Evolutionary conservation across 164 flowering plant genomes (phyloP).

Genomic region (Dillenia suffruticosa): DNA sequence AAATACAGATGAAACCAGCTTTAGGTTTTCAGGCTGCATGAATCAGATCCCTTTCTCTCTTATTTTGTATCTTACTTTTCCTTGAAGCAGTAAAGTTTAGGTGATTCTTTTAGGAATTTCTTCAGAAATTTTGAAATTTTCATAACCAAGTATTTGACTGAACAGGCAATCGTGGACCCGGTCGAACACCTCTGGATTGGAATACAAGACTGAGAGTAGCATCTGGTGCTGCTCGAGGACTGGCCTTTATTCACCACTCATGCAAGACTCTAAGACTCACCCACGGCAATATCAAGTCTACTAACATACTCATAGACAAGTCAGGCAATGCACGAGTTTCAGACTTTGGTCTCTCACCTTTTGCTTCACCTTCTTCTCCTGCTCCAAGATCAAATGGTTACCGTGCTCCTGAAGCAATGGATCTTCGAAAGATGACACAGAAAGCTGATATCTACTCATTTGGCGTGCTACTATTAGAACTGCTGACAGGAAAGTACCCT

Average conservation of each 20-base stretch:
- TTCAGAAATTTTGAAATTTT: background rate
- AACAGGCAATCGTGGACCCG: conserved; percentile 83
- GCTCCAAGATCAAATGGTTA: conserved; percentile 53
- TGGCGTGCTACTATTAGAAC: conserved; percentile 75
- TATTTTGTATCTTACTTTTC: too few relatives aligned
- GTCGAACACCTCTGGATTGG: conserved; percentile 86
- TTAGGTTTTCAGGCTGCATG: too few relatives aligned
- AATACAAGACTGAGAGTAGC: conserved; percentile 71
- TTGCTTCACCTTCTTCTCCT: conserved; percentile 30
- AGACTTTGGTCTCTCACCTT: conserved; percentile 57
- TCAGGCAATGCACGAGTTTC: conserved; percentile 54
- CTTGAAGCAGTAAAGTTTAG: too few relatives aligned
- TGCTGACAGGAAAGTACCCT: conserved; percentile 46
- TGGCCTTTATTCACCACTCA: conserved; percentile 61
- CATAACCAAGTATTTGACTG: too few relatives aligned
- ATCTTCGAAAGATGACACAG: conserved; percentile 48
- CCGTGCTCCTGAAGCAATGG: conserved; percentile 65
- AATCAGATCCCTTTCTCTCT: too few relatives aligned
- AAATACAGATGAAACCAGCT: too few relatives aligned
- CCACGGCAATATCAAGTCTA: conserved; percentile 85
- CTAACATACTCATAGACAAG: conserved; percentile 69
- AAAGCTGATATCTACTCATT: conserved; percentile 75
- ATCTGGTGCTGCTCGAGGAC: conserved; percentile 77
- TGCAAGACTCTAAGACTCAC: conserved; percentile 43
- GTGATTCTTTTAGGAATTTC: background rate